Evolutionary conservation across 257 asterid species (phyloP).

Genomic region (Nicotiana knightiana): DNA sequence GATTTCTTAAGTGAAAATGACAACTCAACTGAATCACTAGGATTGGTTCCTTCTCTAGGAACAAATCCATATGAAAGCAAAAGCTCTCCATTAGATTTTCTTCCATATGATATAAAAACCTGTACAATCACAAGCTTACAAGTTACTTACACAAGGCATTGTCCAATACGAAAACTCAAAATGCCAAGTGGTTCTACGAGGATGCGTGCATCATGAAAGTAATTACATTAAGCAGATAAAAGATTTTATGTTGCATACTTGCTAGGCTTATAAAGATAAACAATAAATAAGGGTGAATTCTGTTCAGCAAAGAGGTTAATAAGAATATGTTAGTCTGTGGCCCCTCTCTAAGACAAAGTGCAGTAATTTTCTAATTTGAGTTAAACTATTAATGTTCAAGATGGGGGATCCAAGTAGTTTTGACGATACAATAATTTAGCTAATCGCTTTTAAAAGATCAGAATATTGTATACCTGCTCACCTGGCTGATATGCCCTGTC

Average conservation of each 20-base stretch:
- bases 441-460: constrained; percentile 5
- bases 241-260: background rate
- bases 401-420: background rate
- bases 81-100: constrained; percentile 87
- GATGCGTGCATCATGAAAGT: background rate
- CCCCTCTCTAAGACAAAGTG: background rate
- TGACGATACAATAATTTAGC: background rate
- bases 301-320: background rate
- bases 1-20: constrained; percentile 56
- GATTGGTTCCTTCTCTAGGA: constrained; percentile 94
- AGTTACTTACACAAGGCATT: background rate
- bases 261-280: background rate
- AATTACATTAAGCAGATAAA: background rate
- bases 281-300: background rate
- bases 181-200: background rate
- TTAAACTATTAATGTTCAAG: background rate
- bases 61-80: constrained; percentile 95
- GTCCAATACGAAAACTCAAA: background rate
- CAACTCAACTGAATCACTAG: constrained; percentile 76
- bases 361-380: background rate
- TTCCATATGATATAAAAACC: constrained; percentile 93
- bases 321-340: background rate
- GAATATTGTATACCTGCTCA: constrained; percentile 79
- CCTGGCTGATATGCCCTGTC: constrained; percentile 96
- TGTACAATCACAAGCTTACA: constrained; percentile 22